These are phyloP conservation scores for Biscogniauxia mediterranea DNA, from an alignment of 2,329 filamentous ascomycete genomes.

Conservation along the genomic window DNA sequence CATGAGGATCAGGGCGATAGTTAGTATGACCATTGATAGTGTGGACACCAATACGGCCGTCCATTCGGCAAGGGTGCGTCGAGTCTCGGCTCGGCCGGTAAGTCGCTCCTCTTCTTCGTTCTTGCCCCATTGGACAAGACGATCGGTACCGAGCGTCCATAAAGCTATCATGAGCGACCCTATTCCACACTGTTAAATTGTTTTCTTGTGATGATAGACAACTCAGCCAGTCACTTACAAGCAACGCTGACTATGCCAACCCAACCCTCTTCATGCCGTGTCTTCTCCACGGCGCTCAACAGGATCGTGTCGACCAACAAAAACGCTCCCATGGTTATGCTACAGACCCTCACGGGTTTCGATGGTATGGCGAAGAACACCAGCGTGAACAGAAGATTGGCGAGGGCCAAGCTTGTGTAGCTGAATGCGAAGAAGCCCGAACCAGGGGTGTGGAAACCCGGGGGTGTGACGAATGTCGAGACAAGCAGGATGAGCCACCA, in stretches of 20 bases:
- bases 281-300: slow-evolving; percentile 69
- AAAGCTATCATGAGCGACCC: slow-evolving; percentile 75
- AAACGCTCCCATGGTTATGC: slow-evolving; percentile 63
- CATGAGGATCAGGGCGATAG: slow-evolving; percentile 68
- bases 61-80: slow-evolving; percentile 83
- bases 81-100: slow-evolving; percentile 83
- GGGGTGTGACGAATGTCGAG: slow-evolving; percentile 85
- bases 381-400: slow-evolving; percentile 72
- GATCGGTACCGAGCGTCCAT: slow-evolving; percentile 77
- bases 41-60: slow-evolving; percentile 73
- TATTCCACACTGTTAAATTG: slow-evolving; percentile 8
- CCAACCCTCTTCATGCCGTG: slow-evolving; percentile 85
- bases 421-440: slow-evolving; percentile 91
- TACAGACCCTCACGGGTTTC: slow-evolving; percentile 71
- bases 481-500: slow-evolving; percentile 94
- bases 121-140: slow-evolving; percentile 88
- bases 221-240: slow-evolving; percentile 40
- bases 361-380: slow-evolving; percentile 88
- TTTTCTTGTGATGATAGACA: slow-evolving; percentile 12
- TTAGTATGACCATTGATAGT: slow-evolving; percentile 66
- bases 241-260: slow-evolving; percentile 82
- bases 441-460: slow-evolving; percentile 79
- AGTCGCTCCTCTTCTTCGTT: slow-evolving; percentile 87
- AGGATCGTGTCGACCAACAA: slow-evolving; percentile 76
- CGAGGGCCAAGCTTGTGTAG: slow-evolving; percentile 75